Base-by-base conservation (phyloP, 2,329 filamentous ascomycete genomes). In the Sporothrix schenckii region DNA sequence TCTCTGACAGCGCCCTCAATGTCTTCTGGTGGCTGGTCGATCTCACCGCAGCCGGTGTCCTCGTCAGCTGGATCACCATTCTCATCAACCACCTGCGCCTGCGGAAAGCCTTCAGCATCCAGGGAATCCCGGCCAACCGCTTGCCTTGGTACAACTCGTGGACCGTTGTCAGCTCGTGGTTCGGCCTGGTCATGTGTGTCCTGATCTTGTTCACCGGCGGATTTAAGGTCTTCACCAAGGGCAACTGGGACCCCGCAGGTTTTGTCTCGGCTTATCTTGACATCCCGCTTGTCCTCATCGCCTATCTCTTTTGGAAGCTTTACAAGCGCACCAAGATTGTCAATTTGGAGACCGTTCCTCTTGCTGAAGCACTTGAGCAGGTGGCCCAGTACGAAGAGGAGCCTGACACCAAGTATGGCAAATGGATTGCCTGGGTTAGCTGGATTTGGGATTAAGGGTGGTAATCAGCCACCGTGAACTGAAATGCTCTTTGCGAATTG, bases 11-110 rank as follows among this genome's bases (percentile, higher is more conserved):
- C 71, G 89, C 88, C 58, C 83, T 82, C 3, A 80, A 83, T 6
- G 90, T 91, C 24, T 92, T 92, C 80, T 83, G 86, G 82, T 93
- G 90, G 90, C 82, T 92, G 58, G 83, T 92, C 75, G 91, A 91
- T 80, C 88, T 92, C 74, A 88, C 85, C 16, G 86, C 88, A 67
- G 88, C 90, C 7, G 88, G 88, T 4, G 89, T 89, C 6, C 88
- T 92, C 77, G 90, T 92, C 74, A 87, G 85, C 50, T 93, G 91
- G 90, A 83, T 86, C 7, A 87, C 87, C 76, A 91, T 91, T 78
- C 86, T 83, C 76, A 75, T 84, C 65, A 90, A 87, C 76, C 88
- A 91, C 78, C 80, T 92, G 69, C 84, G 84, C 11, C 91, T 92
- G 79, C 87, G 88, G 83, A 68, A 63, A n/a, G 73, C 73, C 10